phyloP scores from a whole-genome alignment of 371 early-diverging fungal species.

The Coemansia sp. region DNA sequence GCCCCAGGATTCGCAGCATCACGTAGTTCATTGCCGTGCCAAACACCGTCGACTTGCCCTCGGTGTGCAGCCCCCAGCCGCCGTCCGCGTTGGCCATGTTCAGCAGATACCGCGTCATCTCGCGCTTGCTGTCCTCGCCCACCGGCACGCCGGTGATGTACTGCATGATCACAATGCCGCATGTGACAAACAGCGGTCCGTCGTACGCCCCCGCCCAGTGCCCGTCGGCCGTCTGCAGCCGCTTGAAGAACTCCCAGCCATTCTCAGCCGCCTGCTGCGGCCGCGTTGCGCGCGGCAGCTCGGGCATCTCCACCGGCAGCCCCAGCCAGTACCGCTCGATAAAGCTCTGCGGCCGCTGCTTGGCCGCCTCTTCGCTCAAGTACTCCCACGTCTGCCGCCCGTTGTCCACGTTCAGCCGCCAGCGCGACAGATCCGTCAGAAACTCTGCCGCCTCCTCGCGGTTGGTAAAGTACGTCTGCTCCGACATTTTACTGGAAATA shows the following conservation, averaged over 20 bases:
- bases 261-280: constrained; percentile 82
- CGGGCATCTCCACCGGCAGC: constrained; percentile 58
- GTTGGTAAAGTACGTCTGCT: constrained; percentile 42
- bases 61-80: constrained; percentile 97
- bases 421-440: constrained; percentile 48
- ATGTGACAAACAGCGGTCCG: constrained; percentile 95
- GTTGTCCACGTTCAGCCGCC: constrained; percentile 52
- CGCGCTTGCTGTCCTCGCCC: constrained; percentile 62
- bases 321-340: constrained; percentile 92
- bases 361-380: constrained; percentile 59
- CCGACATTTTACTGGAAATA: constrained; percentile 12
- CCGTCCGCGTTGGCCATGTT: constrained; percentile 87
- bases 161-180: constrained; percentile 82
- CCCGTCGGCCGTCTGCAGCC: constrained; percentile 91
- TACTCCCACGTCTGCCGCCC: constrained; percentile 97
- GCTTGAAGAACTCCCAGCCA: constrained; percentile 82
- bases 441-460: constrained; percentile 34
- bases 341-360: constrained; percentile 72
- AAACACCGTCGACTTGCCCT: constrained; percentile 90
- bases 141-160: constrained; percentile 78
- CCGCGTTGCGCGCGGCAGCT: constrained; percentile 22
- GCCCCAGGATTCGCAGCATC: constrained; percentile 83
- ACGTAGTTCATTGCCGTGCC: constrained; percentile 95
- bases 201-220: constrained; percentile 98
- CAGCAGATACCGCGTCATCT: constrained; percentile 86